Evolutionary conservation across 441 rosid species (phyloP).

Genomic region (Eutrema salsugineum): DNA sequence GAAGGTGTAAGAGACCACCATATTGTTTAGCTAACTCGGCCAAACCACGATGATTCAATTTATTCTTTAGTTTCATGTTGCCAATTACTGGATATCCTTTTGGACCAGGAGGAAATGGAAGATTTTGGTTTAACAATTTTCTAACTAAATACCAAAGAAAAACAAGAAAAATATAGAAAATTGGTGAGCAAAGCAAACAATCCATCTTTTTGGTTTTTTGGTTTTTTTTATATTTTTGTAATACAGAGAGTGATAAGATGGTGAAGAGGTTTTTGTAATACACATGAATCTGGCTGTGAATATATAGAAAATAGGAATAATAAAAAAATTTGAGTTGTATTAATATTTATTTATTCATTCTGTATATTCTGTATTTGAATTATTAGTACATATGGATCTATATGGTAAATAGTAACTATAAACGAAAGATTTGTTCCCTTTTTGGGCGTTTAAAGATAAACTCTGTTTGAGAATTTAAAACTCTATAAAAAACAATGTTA

Average conservation of each 20-base stretch:
- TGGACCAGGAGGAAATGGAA: slow-evolving; percentile 49
- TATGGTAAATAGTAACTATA: too few species aligned
- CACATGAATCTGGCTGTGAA: not conserved
- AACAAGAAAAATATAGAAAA: slow-evolving; percentile 2
- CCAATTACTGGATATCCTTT: slow-evolving; percentile 47
- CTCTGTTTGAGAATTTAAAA: too few species aligned
- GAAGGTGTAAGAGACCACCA: slow-evolving; percentile 52
- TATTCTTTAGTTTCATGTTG: slow-evolving; percentile 43
- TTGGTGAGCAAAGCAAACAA: slow-evolving; percentile 11
- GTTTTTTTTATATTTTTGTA: not conserved
- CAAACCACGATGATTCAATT: slow-evolving; percentile 51
- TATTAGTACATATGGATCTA: too few species aligned
- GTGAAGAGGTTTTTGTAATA: not conserved
- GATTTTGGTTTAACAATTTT: not conserved
- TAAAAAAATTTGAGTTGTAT: too few species aligned
- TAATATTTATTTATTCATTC: too few species aligned
- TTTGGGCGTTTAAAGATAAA: too few species aligned
- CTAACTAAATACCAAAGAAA: not conserved
- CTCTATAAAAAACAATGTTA: too few species aligned
- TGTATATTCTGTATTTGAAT: too few species aligned
- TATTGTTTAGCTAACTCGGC: slow-evolving; percentile 39
- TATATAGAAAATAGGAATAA: not conserved
- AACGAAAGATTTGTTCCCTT: too few species aligned
- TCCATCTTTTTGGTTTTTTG: slow-evolving; percentile 5
- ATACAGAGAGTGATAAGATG: not conserved